phyloP scores from a whole-genome alignment of 345 rosid genomes.

The Eutrema heterophyllum region DNA sequence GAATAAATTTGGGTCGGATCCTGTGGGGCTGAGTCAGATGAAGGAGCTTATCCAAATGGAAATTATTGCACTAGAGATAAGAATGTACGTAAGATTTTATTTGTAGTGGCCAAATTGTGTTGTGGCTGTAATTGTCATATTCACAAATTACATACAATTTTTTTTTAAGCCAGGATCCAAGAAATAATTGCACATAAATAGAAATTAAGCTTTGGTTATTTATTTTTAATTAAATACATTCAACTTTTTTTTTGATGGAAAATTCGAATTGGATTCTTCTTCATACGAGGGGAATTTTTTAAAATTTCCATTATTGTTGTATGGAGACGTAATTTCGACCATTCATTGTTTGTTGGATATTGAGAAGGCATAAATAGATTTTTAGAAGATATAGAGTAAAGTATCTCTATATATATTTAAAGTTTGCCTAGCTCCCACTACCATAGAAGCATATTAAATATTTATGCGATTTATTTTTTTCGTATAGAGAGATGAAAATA shows the following conservation, averaged over 20 bases:
- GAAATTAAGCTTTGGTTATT: not conserved
- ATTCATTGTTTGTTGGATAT: conserved; percentile 6
- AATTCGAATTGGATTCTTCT: conserved; percentile 2
- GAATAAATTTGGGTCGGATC: conserved; percentile 18
- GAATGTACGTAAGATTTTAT: conserved; percentile 20
- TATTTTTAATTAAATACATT: not conserved
- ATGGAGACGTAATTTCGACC: conserved; percentile 13
- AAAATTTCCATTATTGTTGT: not conserved
- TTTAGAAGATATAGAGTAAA: conserved; percentile 5
- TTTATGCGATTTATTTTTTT: not conserved
- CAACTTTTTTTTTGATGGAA: not conserved
- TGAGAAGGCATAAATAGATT: conserved; percentile 20
- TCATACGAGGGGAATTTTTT: not conserved
- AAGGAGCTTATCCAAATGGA: conserved; percentile 23
- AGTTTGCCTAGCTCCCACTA: conserved; percentile 17
- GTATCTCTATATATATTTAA: not conserved
- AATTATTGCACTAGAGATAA: conserved; percentile 27
- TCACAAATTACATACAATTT: not conserved
- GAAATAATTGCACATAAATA: not conserved
- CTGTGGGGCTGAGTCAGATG: conserved; percentile 24
- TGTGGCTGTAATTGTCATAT: conserved; percentile 18
- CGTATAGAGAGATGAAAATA: not conserved
- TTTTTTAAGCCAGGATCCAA: not conserved
- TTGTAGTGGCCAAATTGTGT: conserved; percentile 19
- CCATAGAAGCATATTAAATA: conserved; percentile 4